Evolutionary conservation across 805 yeast genomes (phyloP), one percentile per base, ranked within the genome.

Genomic region (Yamadazyma olivae): DNA sequence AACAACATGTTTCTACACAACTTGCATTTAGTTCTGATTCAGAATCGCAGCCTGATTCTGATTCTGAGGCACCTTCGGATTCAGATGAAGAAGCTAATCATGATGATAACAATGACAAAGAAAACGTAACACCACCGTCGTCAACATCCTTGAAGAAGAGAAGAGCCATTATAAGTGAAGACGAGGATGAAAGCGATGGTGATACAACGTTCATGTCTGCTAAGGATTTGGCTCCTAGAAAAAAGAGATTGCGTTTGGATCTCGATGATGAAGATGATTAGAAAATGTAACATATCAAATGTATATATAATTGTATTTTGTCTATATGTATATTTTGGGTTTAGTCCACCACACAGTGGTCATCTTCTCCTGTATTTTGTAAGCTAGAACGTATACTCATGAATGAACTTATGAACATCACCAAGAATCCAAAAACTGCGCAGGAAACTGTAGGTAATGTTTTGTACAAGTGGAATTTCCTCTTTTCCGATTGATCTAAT

Each of bases 361-460:
- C 75, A 15, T 59, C 72, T 8, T 58, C 62, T 7, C 57, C 65
- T 25, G 39, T 44, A 10, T 37, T 33, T 7, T 57, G 53, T 10
- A 71, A 22, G 17, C 79, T 64, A 25, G 70, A 64, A 12, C 69
- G 41, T 3, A 87, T 67, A 1, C 95, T 85, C 67, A 83, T 90
- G 14, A 74, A 60, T 0, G 95, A 81, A n/a, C 95, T 84, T 10
- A 88, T 64, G 20, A 86, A 44, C 93, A 91, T 83, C 12, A 91
- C 83, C 2, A 74, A 43, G 24, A 80, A 58, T 0, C 98, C 98
- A 59, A 91, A 88, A 0, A 59, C 54, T 6, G 81, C 74, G 50
- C 93, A 82, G 0, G 63, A 60, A 40, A 75, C 71, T 44, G 79
- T 74, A 0, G 89, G 83, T 0, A 79, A 26, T 33, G 75, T 79